Evolutionary conservation across 2,329 filamentous ascomycete species (phyloP), one percentile per base, ranked within the genome.

Genomic region (Diaporthe citri): DNA sequence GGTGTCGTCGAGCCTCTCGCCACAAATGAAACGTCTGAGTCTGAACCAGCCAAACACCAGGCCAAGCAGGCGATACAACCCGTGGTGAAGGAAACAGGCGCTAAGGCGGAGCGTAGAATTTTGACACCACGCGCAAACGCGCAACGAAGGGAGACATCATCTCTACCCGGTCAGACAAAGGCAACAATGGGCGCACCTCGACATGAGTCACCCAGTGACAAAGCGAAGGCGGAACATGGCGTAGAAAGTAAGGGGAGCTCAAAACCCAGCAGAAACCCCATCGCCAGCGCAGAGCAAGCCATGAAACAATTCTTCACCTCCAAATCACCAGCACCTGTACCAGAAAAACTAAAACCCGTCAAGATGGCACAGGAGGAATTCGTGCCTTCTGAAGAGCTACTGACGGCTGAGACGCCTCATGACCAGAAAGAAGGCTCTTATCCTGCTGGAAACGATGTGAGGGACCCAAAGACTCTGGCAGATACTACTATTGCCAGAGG

Each of bases 41-140:
- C 73, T 73, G 52, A 71, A 28, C 51, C 71, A 64, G n/a, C 71
- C 39, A 51, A 75, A 56, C 36, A 56, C 69, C 28, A 66, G 62
- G 52, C 28, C 64, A 41, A 76, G 70, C 57, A 71, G 72, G 28
- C 51, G 74, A 12, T 76, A 72, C 75, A 76, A 15, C 25, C 75
- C 74, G 48, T 76, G 73, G 74, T 71, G 62, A 75, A 56, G 1
- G n/a, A 13, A 4, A 20, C 28, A 28, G 56, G 51, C 31, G 48
- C 56, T 12, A 66, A 51, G 25, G n/a, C 69, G 36, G 70, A 56
- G 67, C 22, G 51, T 25, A 51, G 28, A 28, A 41, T 31, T n/a
- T 13, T 62, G 46, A 60, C 28, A 7, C 71, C 46, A 64, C 57
- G 71, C 57, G 72, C 72, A 59, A 51, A 39, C 59, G 59, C 72